Percentiles rank a stretch among this genome's conserved stretches.
phyloP scores from a whole-genome alignment of 371 early-diverging fungal genomes.

The Apophysomyces sp. region DNA sequence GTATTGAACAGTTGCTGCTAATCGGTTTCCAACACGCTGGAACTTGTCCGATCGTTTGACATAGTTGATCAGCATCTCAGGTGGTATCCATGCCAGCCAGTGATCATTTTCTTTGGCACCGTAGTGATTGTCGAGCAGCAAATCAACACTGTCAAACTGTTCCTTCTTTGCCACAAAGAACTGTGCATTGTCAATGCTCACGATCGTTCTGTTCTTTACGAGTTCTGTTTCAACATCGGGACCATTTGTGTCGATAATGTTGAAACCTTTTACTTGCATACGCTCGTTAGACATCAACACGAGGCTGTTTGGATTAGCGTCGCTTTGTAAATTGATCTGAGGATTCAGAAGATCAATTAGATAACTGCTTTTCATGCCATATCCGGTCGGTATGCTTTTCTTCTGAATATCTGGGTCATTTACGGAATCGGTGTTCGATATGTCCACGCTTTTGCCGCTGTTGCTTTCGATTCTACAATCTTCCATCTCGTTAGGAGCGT shows the following conservation, averaged over 20 bases:
- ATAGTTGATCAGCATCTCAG: constrained; percentile 75
- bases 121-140: constrained; percentile 48
- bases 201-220: constrained; percentile 71
- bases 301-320: constrained; percentile 42
- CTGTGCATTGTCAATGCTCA: constrained; percentile 79
- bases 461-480: constrained; percentile 15
- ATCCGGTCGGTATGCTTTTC: constrained; percentile 50
- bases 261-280: constrained; percentile 62
- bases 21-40: constrained; percentile 71
- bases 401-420: constrained; percentile 48
- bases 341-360: constrained; percentile 70
- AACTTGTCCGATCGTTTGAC: constrained; percentile 56
- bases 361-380: constrained; percentile 58
- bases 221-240: constrained; percentile 52
- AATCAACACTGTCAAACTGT: constrained; percentile 59
- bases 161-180: constrained; percentile 72
- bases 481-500: constrained; percentile 52
- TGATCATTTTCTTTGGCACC: constrained; percentile 50
- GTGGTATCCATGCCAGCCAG: constrained; percentile 88
- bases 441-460: constrained; percentile 7
- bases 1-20: constrained; percentile 71
- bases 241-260: constrained; percentile 58
- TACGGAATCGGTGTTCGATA: constrained; percentile 39
- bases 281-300: constrained; percentile 66
- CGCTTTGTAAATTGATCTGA: constrained; percentile 66